A percentile compares a stretch with the other conserved stretches of the same genome.
Evolutionary conservation across 179 eudicot genomes (phyloP).

Genomic region (Gypsophila paniculata): DNA sequence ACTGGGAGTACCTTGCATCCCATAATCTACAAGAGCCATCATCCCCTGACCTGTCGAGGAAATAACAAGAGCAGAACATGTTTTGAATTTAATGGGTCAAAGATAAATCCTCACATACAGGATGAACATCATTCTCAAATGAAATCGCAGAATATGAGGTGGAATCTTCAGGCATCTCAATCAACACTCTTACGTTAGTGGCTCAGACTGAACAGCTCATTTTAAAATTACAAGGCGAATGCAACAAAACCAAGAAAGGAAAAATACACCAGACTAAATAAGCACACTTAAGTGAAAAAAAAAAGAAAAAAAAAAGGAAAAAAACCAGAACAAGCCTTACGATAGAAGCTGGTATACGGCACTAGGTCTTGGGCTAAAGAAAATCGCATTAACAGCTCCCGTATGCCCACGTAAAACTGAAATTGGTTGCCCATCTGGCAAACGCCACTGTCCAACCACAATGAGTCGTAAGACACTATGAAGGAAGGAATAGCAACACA

Average conservation of each 20-base stretch:
- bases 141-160: neutral
- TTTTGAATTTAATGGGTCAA: slow-evolving; percentile 1
- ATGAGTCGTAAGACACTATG: slow-evolving; percentile 19
- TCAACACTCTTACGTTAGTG: slow-evolving; percentile 3
- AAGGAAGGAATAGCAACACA: slow-evolving; percentile 7
- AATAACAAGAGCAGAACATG: neutral
- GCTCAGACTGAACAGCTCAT: neutral
- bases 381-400: slow-evolving; percentile 81
- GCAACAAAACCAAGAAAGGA: neutral
- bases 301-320: neutral
- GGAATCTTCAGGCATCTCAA: slow-evolving; percentile 1
- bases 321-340: slow-evolving; percentile 40
- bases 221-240: neutral
- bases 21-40: slow-evolving; percentile 94
- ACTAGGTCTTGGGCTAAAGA: slow-evolving; percentile 75
- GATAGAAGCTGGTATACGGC: slow-evolving; percentile 73
- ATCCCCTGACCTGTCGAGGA: slow-evolving; percentile 66
- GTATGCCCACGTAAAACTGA: slow-evolving; percentile 90
- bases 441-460: slow-evolving; percentile 70
- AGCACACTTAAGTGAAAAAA: neutral
- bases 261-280: neutral
- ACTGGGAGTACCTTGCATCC: slow-evolving; percentile 87
- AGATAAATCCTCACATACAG: neutral
- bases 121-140: neutral
- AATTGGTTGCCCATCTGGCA: slow-evolving; percentile 91